phyloP scores from a whole-genome alignment of 2,329 filamentous ascomycete genomes.

The Fonsecaea nubica region DNA sequence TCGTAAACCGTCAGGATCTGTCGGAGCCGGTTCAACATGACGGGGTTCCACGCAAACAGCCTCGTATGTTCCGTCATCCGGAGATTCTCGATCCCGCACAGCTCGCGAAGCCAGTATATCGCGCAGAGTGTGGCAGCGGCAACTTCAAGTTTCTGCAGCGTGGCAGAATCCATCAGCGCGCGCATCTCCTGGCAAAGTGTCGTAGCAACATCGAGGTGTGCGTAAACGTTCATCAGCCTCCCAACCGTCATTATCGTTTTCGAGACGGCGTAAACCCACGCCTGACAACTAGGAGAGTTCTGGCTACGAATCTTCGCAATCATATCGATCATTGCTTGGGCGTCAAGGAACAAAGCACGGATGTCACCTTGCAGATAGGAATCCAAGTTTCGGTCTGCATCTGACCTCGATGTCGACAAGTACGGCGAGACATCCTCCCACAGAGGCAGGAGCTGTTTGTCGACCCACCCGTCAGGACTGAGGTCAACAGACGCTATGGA shows the following conservation, averaged over 20 bases:
- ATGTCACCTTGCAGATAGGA: conserved; percentile 7
- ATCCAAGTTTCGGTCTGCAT: conserved; percentile 10
- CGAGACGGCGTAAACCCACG: conserved; percentile 13
- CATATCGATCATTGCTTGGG: not conserved
- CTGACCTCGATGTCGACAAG: conserved; percentile 1
- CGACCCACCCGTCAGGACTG: conserved; percentile 13
- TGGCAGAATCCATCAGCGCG: no score
- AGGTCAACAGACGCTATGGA: conserved; percentile 11
- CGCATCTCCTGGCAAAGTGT: not conserved
- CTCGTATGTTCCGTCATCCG: conserved; percentile 2
- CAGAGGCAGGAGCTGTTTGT: conserved; percentile 2
- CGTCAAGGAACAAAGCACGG: conserved; percentile 7
- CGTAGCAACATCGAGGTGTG: not conserved
- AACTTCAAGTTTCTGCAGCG: conserved; percentile 9
- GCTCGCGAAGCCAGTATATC: conserved; percentile 17
- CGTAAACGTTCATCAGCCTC: conserved; percentile 14
- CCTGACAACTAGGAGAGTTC: not conserved
- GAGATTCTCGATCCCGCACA: conserved; percentile 13
- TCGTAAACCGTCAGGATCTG: not conserved
- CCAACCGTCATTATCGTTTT: conserved; percentile 12
- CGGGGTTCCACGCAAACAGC: conserved; percentile 13
- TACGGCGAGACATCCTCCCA: conserved; percentile 6
- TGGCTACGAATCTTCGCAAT: not conserved
- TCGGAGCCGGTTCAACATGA: conserved; percentile 4
- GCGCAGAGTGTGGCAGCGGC: conserved; percentile 9